Evolutionary conservation across 306 rosid species (phyloP).

Genomic region (Arachis hypogaea): DNA sequence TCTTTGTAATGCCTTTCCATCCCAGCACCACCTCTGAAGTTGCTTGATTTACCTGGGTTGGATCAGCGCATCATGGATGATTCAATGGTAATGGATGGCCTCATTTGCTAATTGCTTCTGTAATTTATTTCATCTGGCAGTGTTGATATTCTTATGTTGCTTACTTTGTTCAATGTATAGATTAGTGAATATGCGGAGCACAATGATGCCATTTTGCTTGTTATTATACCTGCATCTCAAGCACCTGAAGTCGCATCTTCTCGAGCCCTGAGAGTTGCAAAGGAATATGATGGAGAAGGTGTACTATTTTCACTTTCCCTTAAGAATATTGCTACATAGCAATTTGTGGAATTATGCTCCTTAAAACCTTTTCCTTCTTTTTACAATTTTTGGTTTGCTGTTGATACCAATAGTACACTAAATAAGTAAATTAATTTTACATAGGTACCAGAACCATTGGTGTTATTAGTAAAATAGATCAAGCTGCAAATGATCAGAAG

Average conservation of each 20-base stretch:
- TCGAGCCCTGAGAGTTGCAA: conserved; percentile 78
- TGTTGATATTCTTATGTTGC: conserved; percentile 38
- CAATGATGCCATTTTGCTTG: conserved; percentile 88
- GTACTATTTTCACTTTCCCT: conserved; percentile 33
- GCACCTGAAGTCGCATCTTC: conserved; percentile 90
- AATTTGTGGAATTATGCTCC: conserved; percentile 1
- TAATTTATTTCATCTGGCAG: conserved; percentile 16
- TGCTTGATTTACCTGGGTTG: conserved; percentile 95
- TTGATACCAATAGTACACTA: conserved; percentile 34
- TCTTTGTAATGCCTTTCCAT: conserved; percentile 36
- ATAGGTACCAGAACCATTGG: conserved; percentile 94
- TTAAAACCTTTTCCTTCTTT: conserved; percentile 20
- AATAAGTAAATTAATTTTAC: conserved; percentile 26
- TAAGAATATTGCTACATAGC: conserved; percentile 5
- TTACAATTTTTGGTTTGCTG: neutral
- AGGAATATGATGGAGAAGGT: conserved; percentile 94
- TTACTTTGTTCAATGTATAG: conserved; percentile 53
- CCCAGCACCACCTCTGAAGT: conserved; percentile 94
- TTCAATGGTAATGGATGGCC: conserved; percentile 66
- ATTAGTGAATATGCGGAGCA: conserved; percentile 91
- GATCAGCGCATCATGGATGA: conserved; percentile 94
- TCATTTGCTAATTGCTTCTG: conserved; percentile 22
- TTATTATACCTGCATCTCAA: conserved; percentile 88
- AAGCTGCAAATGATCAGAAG: conserved; percentile 89
- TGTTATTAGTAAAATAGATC: conserved; percentile 90